These are phyloP conservation scores for Platanus orientalis DNA, from an alignment of 164 flowering plant genomes.

Conservation along the genomic window DNA sequence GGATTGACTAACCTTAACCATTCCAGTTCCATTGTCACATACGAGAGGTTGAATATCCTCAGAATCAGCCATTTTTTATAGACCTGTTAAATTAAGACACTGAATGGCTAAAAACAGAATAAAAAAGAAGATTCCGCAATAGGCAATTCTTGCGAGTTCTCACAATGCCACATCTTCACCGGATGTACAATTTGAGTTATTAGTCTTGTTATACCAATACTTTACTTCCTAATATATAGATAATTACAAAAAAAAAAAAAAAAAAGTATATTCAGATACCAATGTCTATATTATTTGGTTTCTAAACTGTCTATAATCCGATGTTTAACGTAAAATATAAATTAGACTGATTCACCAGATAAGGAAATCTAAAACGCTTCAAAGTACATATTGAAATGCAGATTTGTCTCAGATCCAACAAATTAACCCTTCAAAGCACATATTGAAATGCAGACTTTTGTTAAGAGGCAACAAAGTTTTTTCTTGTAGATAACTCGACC, in stretches of 20 bases:
- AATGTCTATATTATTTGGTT: not conserved
- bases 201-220: too few species aligned
- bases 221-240: too few species aligned
- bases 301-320: not conserved
- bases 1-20: not conserved
- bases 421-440: too few species aligned
- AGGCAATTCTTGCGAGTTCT: not conserved
- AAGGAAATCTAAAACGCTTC: too few species aligned
- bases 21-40: slow-evolving; percentile 30
- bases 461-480: too few species aligned
- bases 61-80: slow-evolving; percentile 39
- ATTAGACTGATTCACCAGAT: too few species aligned
- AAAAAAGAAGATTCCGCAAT: not conserved
- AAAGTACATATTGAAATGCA: too few species aligned
- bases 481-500: too few species aligned
- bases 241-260: too few species aligned
- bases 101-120: not conserved
- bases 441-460: too few species aligned
- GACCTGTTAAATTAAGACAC: not conserved
- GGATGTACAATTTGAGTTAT: not conserved
- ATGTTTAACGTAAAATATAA: too few species aligned
- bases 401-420: too few species aligned
- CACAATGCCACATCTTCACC: not conserved
- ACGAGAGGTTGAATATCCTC: slow-evolving; percentile 21
- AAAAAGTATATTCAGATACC: not conserved